phyloP scores from a whole-genome alignment of 495 filamentous ascomycete genomes.

The Monascus purpureus region DNA sequence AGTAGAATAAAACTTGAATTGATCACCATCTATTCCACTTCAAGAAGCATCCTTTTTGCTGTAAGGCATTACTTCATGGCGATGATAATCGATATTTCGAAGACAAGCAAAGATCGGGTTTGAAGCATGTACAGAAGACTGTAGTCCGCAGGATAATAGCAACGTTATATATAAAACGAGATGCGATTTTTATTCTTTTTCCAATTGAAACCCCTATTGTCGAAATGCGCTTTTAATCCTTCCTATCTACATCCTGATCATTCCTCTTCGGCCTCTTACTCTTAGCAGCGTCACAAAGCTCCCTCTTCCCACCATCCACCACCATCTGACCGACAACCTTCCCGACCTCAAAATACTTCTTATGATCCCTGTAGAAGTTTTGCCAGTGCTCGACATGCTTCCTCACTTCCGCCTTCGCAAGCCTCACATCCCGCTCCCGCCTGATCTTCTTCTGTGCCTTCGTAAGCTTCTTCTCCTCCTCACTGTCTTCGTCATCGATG shows the following conservation, averaged over 20 bases:
- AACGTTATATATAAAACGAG: conserved; percentile 4
- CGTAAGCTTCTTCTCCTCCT: conserved; percentile 29
- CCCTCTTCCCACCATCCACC: conserved; percentile 20
- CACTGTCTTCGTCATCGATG: conserved; percentile 46
- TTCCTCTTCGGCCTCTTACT: conserved; percentile 27
- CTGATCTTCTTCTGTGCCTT: conserved; percentile 39
- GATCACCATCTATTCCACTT: background rate
- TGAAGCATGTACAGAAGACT: too few relatives aligned
- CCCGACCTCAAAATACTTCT: conserved; percentile 64
- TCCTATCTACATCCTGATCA: conserved; percentile 8
- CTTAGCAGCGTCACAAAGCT: conserved; percentile 33
- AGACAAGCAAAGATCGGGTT: too few relatives aligned
- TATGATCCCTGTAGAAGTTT: conserved; percentile 61
- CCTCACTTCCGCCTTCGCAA: conserved; percentile 27
- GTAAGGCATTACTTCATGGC: too few relatives aligned
- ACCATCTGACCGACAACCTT: conserved; percentile 32
- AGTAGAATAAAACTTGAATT: conserved; percentile 13
- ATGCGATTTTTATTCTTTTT: background rate
- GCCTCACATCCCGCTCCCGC: conserved; percentile 36
- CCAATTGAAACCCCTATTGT: too few relatives aligned
- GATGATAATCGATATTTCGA: too few relatives aligned
- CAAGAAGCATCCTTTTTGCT: background rate
- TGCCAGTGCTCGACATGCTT: conserved; percentile 32
- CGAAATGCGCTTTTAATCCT: too few relatives aligned
- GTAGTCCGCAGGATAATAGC: too few relatives aligned